These are phyloP conservation scores for Kwoniella bestiolae DNA, from an alignment of 768 basidiomycete genomes.

Conservation along the genomic window DNA sequence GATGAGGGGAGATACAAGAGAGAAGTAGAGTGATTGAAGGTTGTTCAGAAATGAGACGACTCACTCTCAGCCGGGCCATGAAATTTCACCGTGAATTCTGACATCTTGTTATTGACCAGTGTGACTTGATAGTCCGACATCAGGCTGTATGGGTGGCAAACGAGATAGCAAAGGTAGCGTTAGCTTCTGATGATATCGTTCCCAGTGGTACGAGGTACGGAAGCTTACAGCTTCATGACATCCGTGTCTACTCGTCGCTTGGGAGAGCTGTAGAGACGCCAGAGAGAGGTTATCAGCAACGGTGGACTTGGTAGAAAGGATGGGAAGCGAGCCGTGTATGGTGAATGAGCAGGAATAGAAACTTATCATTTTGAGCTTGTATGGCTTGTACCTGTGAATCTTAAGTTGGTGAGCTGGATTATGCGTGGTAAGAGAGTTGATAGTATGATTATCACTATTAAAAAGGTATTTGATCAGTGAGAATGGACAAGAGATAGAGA, in stretches of 20 bases:
- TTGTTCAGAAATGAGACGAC: constrained; percentile 54
- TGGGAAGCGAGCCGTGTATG: not conserved
- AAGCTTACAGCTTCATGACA: constrained; percentile 93
- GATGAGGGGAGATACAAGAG: not conserved
- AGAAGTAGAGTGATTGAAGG: not conserved
- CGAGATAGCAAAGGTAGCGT: constrained; percentile 6
- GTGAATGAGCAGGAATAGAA: constrained; percentile 7
- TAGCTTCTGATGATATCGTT: not conserved
- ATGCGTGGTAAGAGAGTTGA: not conserved
- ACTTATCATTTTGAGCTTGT: constrained; percentile 46
- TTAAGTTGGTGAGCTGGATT: not conserved
- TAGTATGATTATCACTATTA: too few species aligned
- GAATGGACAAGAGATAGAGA: not conserved
- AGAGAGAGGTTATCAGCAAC: constrained; percentile 23
- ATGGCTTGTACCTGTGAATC: not conserved
- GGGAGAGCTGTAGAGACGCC: constrained; percentile 68
- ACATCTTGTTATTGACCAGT: constrained; percentile 97
- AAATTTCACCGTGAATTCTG: constrained; percentile 97
- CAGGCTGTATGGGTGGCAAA: constrained; percentile 63
- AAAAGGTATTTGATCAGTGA: too few species aligned
- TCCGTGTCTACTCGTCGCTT: constrained; percentile 98
- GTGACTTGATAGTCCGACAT: constrained; percentile 99
- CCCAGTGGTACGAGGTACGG: not conserved
- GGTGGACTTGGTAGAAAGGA: not conserved
- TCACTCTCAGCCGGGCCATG: constrained; percentile 90